phyloP scores from a whole-genome alignment of 805 yeast species.

The Groenewaldozyma salmanticensis region DNA sequence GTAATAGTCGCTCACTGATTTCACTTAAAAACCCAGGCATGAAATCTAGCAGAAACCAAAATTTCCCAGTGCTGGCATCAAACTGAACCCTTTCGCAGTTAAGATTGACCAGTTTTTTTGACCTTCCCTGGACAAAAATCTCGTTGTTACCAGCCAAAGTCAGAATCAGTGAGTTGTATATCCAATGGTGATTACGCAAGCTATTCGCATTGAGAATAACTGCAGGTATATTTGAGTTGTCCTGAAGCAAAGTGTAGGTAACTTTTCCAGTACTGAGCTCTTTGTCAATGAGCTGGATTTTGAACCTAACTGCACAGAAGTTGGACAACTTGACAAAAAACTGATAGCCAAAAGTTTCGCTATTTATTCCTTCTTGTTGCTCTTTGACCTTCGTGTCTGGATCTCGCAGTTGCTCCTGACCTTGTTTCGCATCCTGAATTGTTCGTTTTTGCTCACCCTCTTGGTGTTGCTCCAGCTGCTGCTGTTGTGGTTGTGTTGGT shows the following conservation, averaged over 20 bases:
- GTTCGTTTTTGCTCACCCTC: background rate
- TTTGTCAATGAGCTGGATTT: constrained; percentile 22
- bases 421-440: background rate
- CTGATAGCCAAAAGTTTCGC: constrained; percentile 25
- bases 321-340: constrained; percentile 19
- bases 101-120: constrained; percentile 8
- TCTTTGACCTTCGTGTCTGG: background rate
- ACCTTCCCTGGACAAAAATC: constrained; percentile 14
- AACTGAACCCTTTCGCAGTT: constrained; percentile 14
- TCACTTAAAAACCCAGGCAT: constrained; percentile 7
- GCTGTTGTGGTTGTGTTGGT: background rate
- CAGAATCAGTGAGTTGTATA: constrained; percentile 13
- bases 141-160: constrained; percentile 5
- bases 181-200: constrained; percentile 12
- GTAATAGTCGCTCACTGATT: constrained; percentile 14
- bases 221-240: constrained; percentile 8
- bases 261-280: constrained; percentile 21
- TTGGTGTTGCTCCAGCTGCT: background rate
- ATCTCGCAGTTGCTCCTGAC: background rate
- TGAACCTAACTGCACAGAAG: constrained; percentile 21
- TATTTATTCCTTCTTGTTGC: too few species aligned
- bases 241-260: constrained; percentile 14
- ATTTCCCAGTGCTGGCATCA: constrained; percentile 19
- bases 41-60: constrained; percentile 6
- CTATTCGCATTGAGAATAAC: constrained; percentile 13